phyloP scores from a whole-genome alignment of 768 basidiomycete species.

The Piloderma croceum region DNA sequence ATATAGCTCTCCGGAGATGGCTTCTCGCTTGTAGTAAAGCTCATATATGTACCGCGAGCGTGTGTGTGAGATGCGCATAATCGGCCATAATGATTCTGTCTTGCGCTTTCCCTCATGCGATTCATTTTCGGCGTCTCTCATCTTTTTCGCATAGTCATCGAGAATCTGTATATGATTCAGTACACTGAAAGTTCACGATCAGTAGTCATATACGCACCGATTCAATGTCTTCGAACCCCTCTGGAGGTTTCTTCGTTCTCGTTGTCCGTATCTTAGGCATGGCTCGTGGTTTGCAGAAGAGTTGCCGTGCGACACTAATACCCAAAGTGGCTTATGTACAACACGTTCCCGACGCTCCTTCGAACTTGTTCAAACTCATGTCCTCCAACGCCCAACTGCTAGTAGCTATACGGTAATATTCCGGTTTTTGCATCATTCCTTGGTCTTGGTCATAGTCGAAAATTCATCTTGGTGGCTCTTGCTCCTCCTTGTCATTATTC shows the following conservation, averaged over 20 bases:
- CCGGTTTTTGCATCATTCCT: no score
- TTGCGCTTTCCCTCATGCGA: slow-evolving; percentile 97
- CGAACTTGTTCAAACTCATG: no score
- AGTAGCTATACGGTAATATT: no score
- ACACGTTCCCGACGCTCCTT: no score
- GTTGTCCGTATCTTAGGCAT: slow-evolving; percentile 95
- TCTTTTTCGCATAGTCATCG: slow-evolving; percentile 98
- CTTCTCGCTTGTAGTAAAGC: slow-evolving; percentile 97
- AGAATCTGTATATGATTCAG: slow-evolving; percentile 58
- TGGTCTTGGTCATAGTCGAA: no score
- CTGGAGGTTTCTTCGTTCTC: slow-evolving; percentile 90
- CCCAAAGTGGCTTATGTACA: no score
- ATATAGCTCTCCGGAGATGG: slow-evolving; percentile 86
- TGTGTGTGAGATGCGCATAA: slow-evolving; percentile 96
- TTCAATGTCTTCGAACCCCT: slow-evolving; percentile 94
- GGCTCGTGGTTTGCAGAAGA: slow-evolving; percentile 21
- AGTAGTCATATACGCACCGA: slow-evolving; percentile 37
- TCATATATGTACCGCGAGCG: slow-evolving; percentile 97
- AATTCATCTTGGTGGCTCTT: no score
- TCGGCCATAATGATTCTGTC: slow-evolving; percentile 90
- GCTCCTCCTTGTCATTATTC: no score
- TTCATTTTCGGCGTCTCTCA: slow-evolving; percentile 99
- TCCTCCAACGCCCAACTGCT: no score
- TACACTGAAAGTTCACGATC: slow-evolving; percentile 4
- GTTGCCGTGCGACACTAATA: slow-evolving; percentile 2